These are phyloP conservation scores for Penicillium pulvis DNA, from an alignment of 495 filamentous ascomycete genomes.

Conservation along the genomic window DNA sequence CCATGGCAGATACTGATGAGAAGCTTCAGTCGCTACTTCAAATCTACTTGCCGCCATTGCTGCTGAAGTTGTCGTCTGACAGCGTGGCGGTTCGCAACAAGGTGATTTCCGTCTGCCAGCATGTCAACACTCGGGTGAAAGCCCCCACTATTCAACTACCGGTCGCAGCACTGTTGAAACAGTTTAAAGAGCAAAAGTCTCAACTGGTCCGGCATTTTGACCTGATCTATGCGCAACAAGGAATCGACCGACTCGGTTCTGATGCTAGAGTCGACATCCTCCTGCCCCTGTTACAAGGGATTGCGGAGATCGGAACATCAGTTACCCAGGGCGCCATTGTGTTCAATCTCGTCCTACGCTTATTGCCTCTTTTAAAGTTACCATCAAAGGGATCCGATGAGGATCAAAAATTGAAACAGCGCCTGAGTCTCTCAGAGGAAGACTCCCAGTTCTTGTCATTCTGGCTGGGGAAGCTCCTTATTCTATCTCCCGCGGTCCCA, in stretches of 20 bases:
- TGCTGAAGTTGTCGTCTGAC: slow-evolving; percentile 83
- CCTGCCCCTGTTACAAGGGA: slow-evolving; percentile 69
- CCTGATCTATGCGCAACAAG: slow-evolving; percentile 84
- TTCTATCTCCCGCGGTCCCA: slow-evolving; percentile 56
- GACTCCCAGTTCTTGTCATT: slow-evolving; percentile 75
- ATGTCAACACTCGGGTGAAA: slow-evolving; percentile 74
- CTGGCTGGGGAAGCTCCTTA: slow-evolving; percentile 79
- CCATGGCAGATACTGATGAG: slow-evolving; percentile 78
- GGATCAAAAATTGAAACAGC: slow-evolving; percentile 66
- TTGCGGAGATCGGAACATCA: slow-evolving; percentile 65
- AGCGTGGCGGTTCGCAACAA: slow-evolving; percentile 82
- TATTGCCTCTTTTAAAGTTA: slow-evolving; percentile 69
- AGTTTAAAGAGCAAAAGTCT: slow-evolving; percentile 78
- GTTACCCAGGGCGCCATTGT: slow-evolving; percentile 66
- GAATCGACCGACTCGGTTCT: slow-evolving; percentile 67
- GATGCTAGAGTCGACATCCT: slow-evolving; percentile 68
- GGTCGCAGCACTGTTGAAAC: slow-evolving; percentile 77
- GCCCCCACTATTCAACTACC: slow-evolving; percentile 75
- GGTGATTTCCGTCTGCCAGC: slow-evolving; percentile 72
- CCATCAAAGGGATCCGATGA: slow-evolving; percentile 77
- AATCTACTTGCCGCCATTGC: slow-evolving; percentile 75
- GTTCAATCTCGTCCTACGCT: slow-evolving; percentile 80
- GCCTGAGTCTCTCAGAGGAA: slow-evolving; percentile 64
- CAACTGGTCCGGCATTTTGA: slow-evolving; percentile 86
- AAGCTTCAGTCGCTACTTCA: slow-evolving; percentile 77